phyloP scores from a whole-genome alignment of 345 rosid genomes.

The Bruguiera sexangula region DNA sequence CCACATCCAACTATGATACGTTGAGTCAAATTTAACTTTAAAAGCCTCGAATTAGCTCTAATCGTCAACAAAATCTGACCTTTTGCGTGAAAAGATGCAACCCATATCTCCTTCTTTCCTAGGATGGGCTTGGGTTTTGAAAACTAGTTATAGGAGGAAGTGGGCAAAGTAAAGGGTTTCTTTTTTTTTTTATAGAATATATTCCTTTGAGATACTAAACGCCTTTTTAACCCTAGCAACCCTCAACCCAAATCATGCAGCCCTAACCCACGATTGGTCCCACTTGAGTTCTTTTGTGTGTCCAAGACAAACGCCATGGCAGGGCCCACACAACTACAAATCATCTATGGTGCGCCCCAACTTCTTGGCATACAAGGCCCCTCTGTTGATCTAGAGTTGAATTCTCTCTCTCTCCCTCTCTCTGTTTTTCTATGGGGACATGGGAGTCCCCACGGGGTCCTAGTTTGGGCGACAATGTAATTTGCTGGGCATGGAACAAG shows the following conservation, averaged over 20 bases:
- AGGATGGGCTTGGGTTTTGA: background rate
- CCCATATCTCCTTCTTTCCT: constrained; percentile 22
- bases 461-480: constrained; percentile 29
- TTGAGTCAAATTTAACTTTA: constrained; percentile 34
- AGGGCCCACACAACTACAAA: constrained; percentile 44
- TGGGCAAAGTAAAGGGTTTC: background rate
- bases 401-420: background rate
- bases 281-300: constrained; percentile 28
- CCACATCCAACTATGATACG: constrained; percentile 26
- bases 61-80: constrained; percentile 21
- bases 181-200: too few species aligned
- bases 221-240: constrained; percentile 8
- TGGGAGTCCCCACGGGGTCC: constrained; percentile 39
- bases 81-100: constrained; percentile 39
- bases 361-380: constrained; percentile 41
- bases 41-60: constrained; percentile 33
- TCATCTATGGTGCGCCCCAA: constrained; percentile 52
- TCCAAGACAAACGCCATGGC: constrained; percentile 49
- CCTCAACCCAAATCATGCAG: constrained; percentile 29
- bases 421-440: constrained; percentile 24
- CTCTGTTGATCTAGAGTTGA: constrained; percentile 24
- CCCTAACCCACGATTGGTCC: constrained; percentile 33
- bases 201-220: background rate
- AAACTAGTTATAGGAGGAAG: background rate
- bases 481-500: constrained; percentile 25